Percentiles rank a stretch among this genome's conserved stretches.
phyloP scores from a whole-genome alignment of 2,329 filamentous ascomycete species.

The Hypoxylon sp. region DNA sequence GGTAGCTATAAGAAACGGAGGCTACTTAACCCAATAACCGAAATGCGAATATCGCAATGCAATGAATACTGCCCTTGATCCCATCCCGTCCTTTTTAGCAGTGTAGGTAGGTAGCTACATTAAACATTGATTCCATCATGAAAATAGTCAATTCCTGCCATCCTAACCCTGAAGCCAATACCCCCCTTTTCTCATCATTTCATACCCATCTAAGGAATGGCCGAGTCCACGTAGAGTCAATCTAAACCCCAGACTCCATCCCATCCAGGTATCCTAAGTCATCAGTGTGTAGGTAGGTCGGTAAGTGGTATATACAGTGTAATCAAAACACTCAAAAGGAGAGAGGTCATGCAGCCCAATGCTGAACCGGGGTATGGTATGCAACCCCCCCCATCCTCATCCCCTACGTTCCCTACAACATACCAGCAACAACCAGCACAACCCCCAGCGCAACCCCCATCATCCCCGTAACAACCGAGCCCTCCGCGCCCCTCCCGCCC shows the following conservation, averaged over 20 bases:
- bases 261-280: background rate
- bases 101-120: conserved; percentile 16
- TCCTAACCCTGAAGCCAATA: background rate
- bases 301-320: background rate
- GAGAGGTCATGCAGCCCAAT: conserved; percentile 1
- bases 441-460: conserved; percentile 51
- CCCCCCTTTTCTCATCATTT: background rate
- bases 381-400: background rate
- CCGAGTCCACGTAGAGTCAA: background rate
- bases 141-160: conserved; percentile 3
- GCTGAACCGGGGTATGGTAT: conserved; percentile 3
- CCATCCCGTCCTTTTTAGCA: background rate
- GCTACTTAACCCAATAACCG: background rate
- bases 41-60: background rate
- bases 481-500: conserved; percentile 41
- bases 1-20: background rate
- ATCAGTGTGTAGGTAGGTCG: background rate
- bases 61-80: conserved; percentile 20
- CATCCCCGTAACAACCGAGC: conserved; percentile 50
- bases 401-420: conserved; percentile 44
- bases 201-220: conserved; percentile 1
- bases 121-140: background rate
- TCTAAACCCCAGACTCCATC: conserved; percentile 5
- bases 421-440: conserved; percentile 50
- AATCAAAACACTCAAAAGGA: background rate